Evolutionary conservation across 441 rosid species (phyloP), one percentile per base, ranked within the genome.

Genomic region (Adansonia grandidieri): DNA sequence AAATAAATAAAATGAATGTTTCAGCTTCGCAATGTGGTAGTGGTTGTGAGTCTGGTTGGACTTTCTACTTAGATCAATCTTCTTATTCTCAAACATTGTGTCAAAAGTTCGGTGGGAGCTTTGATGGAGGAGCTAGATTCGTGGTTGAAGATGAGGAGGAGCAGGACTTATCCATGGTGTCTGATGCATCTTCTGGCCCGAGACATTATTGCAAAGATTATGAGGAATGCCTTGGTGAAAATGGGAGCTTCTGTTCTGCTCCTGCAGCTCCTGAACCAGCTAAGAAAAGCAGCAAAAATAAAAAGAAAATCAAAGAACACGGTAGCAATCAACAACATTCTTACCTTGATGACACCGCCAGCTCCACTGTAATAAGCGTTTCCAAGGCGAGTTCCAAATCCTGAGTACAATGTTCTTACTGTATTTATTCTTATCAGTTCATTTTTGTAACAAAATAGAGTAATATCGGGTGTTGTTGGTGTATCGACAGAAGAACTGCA

Each of bases 41-140:
- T 58, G 96, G 87, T 5, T 91, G 96, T 60, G 94, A 94, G 74
- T 94, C 98, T 66, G 92, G 98, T 44, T 94, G 98, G 98, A 94
- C 98, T 56, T 51, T 75, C 73, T 93, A 93, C 87, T 87, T 93
- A 42, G 88, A 90, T 76, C 90, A 93, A 65, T 90, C 97, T 57
- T 88, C 88, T 71, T 24, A 66, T 73, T 82, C 90, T 6, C 78
- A 73, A 65, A 74, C 80, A 20, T 78, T 82, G 17, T 78, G 77
- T 47, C 79, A 80, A 65, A 71, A 70, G 15, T 79, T 63, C 58
- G 78, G 80, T 64, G 83, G 76, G 74, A 15, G 61, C 62, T 76
- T 15, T 67, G 78, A 73, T 73, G 80, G 14, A 3, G 84, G 79
- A 73, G 63, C 32, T 2, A 73, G 64, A 32, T 70, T 63, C 5